Conservation (phyloP, 2,329 filamentous ascomycete genomes). For the Pseudogymnoascus sp. region DNA sequence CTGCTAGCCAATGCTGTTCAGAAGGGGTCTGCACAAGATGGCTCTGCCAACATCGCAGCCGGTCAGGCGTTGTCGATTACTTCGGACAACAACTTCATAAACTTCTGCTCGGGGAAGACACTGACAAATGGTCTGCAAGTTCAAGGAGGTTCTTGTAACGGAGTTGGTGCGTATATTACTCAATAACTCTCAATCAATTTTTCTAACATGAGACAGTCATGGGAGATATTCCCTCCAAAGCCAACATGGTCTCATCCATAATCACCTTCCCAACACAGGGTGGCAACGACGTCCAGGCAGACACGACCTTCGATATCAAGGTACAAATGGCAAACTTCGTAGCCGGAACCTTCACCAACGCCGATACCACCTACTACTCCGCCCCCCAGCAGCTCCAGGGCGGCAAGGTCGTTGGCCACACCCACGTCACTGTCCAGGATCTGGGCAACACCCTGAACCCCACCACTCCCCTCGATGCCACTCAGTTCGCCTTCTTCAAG, state of each 20-base stretch:
- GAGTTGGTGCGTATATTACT: constrained; percentile 23
- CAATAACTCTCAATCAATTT: background rate
- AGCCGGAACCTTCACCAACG: constrained; percentile 32
- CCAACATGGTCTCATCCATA: constrained; percentile 25
- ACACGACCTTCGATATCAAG: constrained; percentile 25
- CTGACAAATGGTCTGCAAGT: constrained; percentile 54
- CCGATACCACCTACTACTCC: constrained; percentile 31
- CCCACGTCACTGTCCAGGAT: constrained; percentile 32
- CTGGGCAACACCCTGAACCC: constrained; percentile 28
- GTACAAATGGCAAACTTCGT: constrained; percentile 29
- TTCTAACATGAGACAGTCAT: constrained; percentile 19
- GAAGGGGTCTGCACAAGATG: constrained; percentile 23
- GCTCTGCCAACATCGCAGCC: constrained; percentile 19
- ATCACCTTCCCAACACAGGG: constrained; percentile 23
- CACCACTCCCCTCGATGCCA: constrained; percentile 24
- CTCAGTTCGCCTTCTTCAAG: constrained; percentile 33
- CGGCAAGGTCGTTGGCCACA: constrained; percentile 31
- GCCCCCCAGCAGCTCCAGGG: constrained; percentile 29
- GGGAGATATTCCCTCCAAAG: constrained; percentile 28
- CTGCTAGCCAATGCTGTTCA: constrained; percentile 22
- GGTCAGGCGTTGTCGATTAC: constrained; percentile 23
- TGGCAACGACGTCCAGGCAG: constrained; percentile 18
- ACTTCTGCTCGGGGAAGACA: constrained; percentile 29
- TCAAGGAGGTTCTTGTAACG: constrained; percentile 51
- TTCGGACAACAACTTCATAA: constrained; percentile 29